Evolutionary conservation across 768 basidiomycete species (phyloP).

Genomic region (Kwoniella bestiolae): DNA sequence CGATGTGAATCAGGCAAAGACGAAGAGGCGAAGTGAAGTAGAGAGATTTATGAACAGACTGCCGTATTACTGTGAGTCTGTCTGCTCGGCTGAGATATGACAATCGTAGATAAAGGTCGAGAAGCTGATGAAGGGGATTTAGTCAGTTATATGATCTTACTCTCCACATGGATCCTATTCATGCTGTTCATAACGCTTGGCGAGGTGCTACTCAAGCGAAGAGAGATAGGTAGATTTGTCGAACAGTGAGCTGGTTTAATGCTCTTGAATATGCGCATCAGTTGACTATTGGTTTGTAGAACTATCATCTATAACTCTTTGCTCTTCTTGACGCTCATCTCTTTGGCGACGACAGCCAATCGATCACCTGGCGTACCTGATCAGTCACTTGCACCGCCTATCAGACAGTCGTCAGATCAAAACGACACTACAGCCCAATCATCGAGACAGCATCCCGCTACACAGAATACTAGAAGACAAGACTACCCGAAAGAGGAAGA

Average conservation of each 20-base stretch:
- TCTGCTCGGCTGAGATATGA: background rate
- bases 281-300: constrained; percentile 24
- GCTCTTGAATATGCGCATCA: background rate
- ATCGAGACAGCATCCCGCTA: background rate
- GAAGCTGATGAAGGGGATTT: background rate
- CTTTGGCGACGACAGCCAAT: constrained; percentile 40
- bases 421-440: background rate
- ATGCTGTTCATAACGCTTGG: constrained; percentile 33
- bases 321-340: constrained; percentile 38
- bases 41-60: constrained; percentile 12
- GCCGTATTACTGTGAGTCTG: constrained; percentile 19
- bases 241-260: constrained; percentile 39
- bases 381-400: constrained; percentile 30
- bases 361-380: constrained; percentile 42
- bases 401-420: background rate
- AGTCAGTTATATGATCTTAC: constrained; percentile 35
- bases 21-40: background rate
- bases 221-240: constrained; percentile 34
- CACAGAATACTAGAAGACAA: background rate
- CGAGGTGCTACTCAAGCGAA: constrained; percentile 33
- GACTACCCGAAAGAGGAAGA: background rate
- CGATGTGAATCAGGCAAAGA: constrained; percentile 9
- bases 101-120: too few relatives aligned
- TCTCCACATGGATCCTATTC: constrained; percentile 41
- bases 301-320: constrained; percentile 39